phyloP scores from a whole-genome alignment of 2,329 filamentous ascomycete genomes.

The Pezicula carpinea region DNA sequence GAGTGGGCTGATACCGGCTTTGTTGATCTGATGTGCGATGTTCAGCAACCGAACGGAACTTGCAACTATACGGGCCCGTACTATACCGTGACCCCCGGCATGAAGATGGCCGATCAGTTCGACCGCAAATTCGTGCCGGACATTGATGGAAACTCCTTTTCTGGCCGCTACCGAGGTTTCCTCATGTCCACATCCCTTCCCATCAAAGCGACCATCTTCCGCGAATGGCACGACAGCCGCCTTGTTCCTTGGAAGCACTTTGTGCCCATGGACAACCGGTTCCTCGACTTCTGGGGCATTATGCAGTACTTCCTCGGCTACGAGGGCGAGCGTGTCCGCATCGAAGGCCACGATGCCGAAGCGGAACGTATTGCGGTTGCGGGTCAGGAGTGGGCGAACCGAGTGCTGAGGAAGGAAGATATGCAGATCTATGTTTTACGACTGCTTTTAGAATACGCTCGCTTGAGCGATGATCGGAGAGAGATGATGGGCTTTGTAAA shows the following conservation, averaged over 20 bases:
- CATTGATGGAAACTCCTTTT: conserved; percentile 71
- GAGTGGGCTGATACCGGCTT: conserved; percentile 31
- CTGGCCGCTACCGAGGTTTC: conserved; percentile 65
- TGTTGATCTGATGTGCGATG: conserved; percentile 41
- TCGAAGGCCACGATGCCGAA: conserved; percentile 39
- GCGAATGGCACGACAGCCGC: conserved; percentile 76
- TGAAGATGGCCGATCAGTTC: conserved; percentile 55
- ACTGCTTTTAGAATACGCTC: conserved; percentile 58
- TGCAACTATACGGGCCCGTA: conserved; percentile 38
- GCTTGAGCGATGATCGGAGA: conserved; percentile 30
- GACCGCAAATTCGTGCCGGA: conserved; percentile 67
- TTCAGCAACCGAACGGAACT: conserved; percentile 33
- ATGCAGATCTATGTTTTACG: conserved; percentile 60
- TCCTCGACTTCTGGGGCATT: conserved; percentile 67
- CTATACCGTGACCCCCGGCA: conserved; percentile 39
- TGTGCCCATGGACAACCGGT: conserved; percentile 75
- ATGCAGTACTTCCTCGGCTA: conserved; percentile 73
- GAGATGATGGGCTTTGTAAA: conserved; percentile 29
- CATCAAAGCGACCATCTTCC: conserved; percentile 74
- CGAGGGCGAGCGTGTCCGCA: conserved; percentile 32
- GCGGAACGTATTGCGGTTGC: conserved; percentile 61
- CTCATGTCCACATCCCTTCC: conserved; percentile 64
- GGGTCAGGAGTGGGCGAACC: conserved; percentile 68
- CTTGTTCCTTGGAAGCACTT: conserved; percentile 77
- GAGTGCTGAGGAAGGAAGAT: conserved; percentile 66